Evolutionary conservation across 1,139 yeast genomes (phyloP).

Genomic region (Taiozyma onychis): DNA sequence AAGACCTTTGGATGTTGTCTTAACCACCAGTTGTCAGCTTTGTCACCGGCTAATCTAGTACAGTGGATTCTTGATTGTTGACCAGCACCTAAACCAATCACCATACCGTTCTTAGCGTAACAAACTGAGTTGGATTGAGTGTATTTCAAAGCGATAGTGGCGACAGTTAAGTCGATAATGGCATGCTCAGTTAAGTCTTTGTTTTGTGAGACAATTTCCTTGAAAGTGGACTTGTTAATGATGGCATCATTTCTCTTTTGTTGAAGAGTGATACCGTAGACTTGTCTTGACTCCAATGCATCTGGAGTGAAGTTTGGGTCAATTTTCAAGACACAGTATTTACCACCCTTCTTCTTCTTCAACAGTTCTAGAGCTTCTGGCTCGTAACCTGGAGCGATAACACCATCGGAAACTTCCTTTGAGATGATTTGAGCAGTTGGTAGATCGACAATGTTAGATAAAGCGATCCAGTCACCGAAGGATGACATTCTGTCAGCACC

Average conservation of each 20-base stretch:
- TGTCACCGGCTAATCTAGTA: constrained; percentile 97
- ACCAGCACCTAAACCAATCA: constrained; percentile 97
- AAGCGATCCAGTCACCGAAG: constrained; percentile 96
- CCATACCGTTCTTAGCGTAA: constrained; percentile 98
- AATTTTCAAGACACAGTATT: constrained; percentile 92
- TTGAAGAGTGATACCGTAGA: constrained; percentile 89
- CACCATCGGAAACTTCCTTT: constrained; percentile 97
- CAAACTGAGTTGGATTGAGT: constrained; percentile 98
- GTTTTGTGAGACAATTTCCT: constrained; percentile 85
- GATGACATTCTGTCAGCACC: constrained; percentile 99
- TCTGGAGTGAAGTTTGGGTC: constrained; percentile 93
- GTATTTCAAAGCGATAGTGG: constrained; percentile 94
- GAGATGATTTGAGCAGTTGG: constrained; percentile 97
- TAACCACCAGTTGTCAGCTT: constrained; percentile 99
- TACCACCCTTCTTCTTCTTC: constrained; percentile 92
- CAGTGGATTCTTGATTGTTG: constrained; percentile 99
- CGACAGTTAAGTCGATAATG: constrained; percentile 86
- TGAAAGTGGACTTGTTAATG: constrained; percentile 80
- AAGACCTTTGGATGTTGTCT: constrained; percentile 96
- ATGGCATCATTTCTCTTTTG: constrained; percentile 98
- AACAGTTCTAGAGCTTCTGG: constrained; percentile 87
- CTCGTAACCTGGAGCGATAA: constrained; percentile 94
- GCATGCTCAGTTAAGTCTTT: constrained; percentile 90
- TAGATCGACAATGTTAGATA: constrained; percentile 90
- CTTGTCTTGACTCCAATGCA: constrained; percentile 82